Conservation (phyloP, 306 rosid genomes). For the Trifolium repens region DNA sequence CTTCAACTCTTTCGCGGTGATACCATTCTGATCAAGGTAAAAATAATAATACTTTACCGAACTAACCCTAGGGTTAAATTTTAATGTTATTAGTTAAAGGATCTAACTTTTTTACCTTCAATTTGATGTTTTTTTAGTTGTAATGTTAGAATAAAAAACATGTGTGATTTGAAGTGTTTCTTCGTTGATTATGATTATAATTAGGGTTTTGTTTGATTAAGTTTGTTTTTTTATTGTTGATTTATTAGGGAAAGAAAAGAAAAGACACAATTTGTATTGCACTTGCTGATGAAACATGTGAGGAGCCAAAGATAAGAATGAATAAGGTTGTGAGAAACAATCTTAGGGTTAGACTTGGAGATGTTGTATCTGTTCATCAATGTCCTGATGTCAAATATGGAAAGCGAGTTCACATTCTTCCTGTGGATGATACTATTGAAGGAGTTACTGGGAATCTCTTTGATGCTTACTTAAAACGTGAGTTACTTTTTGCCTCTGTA, state of each 20-base stretch:
- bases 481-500: constrained; percentile 39
- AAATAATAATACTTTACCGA: neutral
- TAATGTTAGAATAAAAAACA: too few relatives aligned
- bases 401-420: constrained; percentile 91
- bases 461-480: constrained; percentile 91
- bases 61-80: neutral
- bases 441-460: constrained; percentile 90
- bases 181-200: neutral
- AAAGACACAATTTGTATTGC: constrained; percentile 90
- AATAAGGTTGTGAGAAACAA: constrained; percentile 92
- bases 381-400: constrained; percentile 98
- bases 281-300: constrained; percentile 88
- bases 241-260: constrained; percentile 82
- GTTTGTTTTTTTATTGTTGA: neutral
- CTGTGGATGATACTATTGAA: constrained; percentile 91
- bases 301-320: constrained; percentile 94
- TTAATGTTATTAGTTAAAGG: neutral
- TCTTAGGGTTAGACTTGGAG: constrained; percentile 96
- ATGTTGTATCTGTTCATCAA: constrained; percentile 92
- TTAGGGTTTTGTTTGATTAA: constrained; percentile 2
- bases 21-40: constrained; percentile 87
- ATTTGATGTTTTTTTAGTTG: neutral
- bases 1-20: constrained; percentile 95
- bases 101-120: neutral
- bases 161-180: too few relatives aligned